These are phyloP conservation scores for Myrica gale DNA, from an alignment of 306 rosid species.

Conservation along the genomic window DNA sequence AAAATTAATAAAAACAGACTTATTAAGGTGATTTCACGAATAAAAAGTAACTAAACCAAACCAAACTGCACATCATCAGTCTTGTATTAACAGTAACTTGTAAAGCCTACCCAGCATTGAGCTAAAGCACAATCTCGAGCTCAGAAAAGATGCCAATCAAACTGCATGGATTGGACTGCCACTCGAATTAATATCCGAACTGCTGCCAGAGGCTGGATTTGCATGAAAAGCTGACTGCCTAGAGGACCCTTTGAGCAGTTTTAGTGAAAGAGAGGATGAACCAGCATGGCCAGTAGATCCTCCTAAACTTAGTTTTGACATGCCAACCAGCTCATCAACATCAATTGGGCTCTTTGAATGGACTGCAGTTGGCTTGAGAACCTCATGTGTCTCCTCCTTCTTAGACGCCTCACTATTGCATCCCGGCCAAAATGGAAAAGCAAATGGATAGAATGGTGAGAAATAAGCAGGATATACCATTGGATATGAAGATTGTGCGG, in stretches of 20 bases:
- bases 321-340: conserved; percentile 89
- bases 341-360: conserved; percentile 83
- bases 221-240: conserved; percentile 97
- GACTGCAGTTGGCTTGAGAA: conserved; percentile 91
- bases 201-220: conserved; percentile 63
- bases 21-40: conserved; percentile 38
- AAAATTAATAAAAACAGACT: conserved; percentile 22
- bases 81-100: conserved; percentile 35
- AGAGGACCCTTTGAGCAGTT: conserved; percentile 78
- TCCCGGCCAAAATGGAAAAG: conserved; percentile 78
- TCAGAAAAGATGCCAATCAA: conserved; percentile 32
- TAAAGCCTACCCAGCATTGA: conserved; percentile 23
- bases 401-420: conserved; percentile 46
- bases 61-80: conserved; percentile 48
- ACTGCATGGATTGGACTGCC: conserved; percentile 84
- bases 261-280: conserved; percentile 69
- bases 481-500: conserved; percentile 52
- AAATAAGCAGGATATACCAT: conserved; percentile 68
- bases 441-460: conserved; percentile 68
- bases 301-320: conserved; percentile 91
- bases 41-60: conserved; percentile 37
- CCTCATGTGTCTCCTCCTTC: conserved; percentile 75
- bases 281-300: conserved; percentile 67
- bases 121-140: conserved; percentile 37
- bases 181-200: conserved; percentile 52